Evolutionary conservation across 192 early-diverging fungal genomes (phyloP).

Genomic region (Backusella australiensis): DNA sequence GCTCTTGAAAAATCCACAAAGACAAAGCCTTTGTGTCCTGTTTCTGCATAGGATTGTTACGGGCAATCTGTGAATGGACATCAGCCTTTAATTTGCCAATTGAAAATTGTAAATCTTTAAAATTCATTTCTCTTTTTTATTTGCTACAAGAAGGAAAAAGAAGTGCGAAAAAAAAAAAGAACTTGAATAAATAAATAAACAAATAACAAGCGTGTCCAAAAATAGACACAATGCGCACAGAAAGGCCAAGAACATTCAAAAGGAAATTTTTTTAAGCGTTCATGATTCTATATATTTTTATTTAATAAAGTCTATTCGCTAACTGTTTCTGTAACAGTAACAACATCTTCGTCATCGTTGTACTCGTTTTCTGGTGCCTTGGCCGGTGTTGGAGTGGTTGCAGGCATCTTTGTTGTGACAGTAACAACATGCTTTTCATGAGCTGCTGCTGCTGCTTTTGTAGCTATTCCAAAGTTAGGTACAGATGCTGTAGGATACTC

Average conservation of each 20-base stretch:
- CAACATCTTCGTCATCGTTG: background rate
- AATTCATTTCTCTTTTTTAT: constrained; percentile 15
- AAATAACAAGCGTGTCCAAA: background rate
- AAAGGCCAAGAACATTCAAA: background rate
- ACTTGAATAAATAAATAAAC: background rate
- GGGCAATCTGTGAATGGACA: constrained; percentile 26
- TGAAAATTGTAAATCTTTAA: constrained; percentile 34
- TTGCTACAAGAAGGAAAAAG: background rate
- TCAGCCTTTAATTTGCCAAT: constrained; percentile 30
- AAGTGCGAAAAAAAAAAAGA: background rate
- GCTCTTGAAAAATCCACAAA: constrained; percentile 33
- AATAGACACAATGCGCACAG: background rate
- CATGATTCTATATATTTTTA: constrained; percentile 4
- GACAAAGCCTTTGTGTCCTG: constrained; percentile 33
- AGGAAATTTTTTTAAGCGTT: background rate
- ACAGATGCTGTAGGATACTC: background rate
- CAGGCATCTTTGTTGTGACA: background rate
- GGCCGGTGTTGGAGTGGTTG: background rate
- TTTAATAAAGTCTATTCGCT: background rate
- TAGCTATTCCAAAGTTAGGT: background rate
- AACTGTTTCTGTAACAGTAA: background rate
- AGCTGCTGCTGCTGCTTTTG: background rate
- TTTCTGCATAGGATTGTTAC: constrained; percentile 31
- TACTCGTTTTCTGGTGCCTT: background rate
- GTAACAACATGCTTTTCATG: background rate